Base-by-base conservation (phyloP, 495 filamentous ascomycete species). In the Penicillium manginii region DNA sequence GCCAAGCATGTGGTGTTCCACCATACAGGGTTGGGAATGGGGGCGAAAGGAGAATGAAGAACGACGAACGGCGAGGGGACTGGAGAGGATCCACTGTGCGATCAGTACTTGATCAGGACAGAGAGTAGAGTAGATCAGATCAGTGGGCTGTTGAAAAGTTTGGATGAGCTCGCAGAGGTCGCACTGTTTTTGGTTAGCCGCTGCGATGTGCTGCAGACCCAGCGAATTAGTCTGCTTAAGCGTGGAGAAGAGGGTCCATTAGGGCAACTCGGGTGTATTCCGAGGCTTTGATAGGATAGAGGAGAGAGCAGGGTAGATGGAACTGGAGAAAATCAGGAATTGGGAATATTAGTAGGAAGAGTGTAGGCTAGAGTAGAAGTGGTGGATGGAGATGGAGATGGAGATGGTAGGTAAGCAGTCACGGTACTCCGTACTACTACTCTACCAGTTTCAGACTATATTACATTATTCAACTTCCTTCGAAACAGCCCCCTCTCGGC, bases 161-260 rank as follows among this genome's bases (percentile, higher is more conserved):
- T 26, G 10, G n/a, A 1, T 15, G 21, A 26, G n/a, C 42, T 49
- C 29, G 43, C 42, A 48, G 17, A 22, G 32, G 14, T 23, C 42
- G 49, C 19, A 12, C 42, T 31, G 14, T 48, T 48, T 49, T 37
- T 6, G 53, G 53, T 48, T 55, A 55, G 42, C 19, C 17, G 43
- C 11, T 43, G 40, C 40, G 40, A 43, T 26, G 45, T 22, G 0
- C 45, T 47, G 45, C 18, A 47, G 45, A 22, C 9, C 8, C 9
- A 12, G 26, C 26, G 26, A 8, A 46, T 55, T 42, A 14, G 21
- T 0, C 5, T 15, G 26, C 19, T 42, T 42, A 42, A 12, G n/a
- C 40, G 40, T 43, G 40, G 40, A 43, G 40, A 17, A 17, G 17
- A 43, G n/a, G 37, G n/a, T 37, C 4, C 11, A 37, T 6, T 43